Conservation (phyloP, 106 monocot genomes). For the Cymbidium sinense region DNA sequence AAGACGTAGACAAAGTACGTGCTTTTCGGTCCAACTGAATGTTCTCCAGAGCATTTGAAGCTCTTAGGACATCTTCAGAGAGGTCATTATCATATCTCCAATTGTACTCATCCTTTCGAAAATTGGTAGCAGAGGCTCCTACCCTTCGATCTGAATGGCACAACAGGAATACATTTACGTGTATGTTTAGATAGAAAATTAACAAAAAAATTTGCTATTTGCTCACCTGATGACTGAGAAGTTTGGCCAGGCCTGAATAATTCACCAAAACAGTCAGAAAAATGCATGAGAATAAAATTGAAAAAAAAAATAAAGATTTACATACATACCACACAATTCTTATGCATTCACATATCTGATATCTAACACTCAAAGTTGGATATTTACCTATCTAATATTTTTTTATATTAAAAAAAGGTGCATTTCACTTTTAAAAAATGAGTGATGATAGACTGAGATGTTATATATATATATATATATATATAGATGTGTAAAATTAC, state of each 20-base stretch:
- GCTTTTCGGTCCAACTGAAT: slow-evolving; percentile 88
- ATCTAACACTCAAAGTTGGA: too few relatives aligned
- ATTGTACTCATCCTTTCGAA: slow-evolving; percentile 72
- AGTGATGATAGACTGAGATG: too few relatives aligned
- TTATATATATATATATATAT: too few relatives aligned
- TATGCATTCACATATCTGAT: too few relatives aligned
- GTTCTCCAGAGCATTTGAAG: slow-evolving; percentile 75
- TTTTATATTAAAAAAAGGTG: too few relatives aligned
- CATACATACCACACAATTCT: too few relatives aligned
- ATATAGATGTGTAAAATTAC: too few relatives aligned
- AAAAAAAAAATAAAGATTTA: too few relatives aligned
- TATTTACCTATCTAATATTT: too few relatives aligned
- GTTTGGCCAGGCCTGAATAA: slow-evolving; percentile 38
- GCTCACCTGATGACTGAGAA: slow-evolving; percentile 72
- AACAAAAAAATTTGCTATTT: not conserved
- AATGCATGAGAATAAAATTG: not conserved
- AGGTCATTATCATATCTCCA: slow-evolving; percentile 86
- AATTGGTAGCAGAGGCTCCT: slow-evolving; percentile 45
- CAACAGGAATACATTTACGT: not conserved
- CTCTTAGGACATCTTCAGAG: slow-evolving; percentile 75
- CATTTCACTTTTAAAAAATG: too few relatives aligned
- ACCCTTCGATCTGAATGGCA: slow-evolving; percentile 54
- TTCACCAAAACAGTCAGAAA: slow-evolving; percentile 6
- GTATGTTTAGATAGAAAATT: not conserved
- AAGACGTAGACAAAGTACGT: slow-evolving; percentile 72